Evolutionary conservation across 129 eudicot genomes (phyloP).

Genomic region (Flaveria brownii): DNA sequence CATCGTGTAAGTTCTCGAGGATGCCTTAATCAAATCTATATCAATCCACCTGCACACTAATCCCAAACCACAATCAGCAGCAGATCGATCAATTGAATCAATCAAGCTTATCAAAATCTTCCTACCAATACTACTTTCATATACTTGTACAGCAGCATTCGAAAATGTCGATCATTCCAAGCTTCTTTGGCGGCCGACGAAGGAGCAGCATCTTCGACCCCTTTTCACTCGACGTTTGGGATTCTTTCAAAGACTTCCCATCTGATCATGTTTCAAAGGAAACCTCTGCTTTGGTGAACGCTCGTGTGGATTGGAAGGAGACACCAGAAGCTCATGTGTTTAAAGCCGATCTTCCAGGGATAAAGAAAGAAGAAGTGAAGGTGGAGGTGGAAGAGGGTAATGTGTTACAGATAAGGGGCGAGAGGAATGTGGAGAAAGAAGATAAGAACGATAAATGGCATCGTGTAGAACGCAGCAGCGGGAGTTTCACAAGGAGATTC

Average conservation of each 20-base stretch:
- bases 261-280: not conserved
- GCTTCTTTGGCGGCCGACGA: conserved; percentile 38
- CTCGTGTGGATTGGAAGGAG: conserved; percentile 42
- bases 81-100: too few relatives aligned
- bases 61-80: too few relatives aligned
- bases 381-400: conserved; percentile 42
- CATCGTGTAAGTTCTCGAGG: too few relatives aligned
- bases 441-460: conserved; percentile 44
- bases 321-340: conserved; percentile 41
- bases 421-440: conserved; percentile 49
- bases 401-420: conserved; percentile 42
- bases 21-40: too few relatives aligned
- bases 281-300: conserved; percentile 23
- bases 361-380: conserved; percentile 45
- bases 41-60: too few relatives aligned
- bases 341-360: conserved; percentile 45
- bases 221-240: conserved; percentile 40
- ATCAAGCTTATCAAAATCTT: too few relatives aligned
- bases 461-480: conserved; percentile 27
- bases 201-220: conserved; percentile 31
- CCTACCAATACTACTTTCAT: too few relatives aligned
- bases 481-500: conserved; percentile 47
- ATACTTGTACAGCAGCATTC: not conserved
- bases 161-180: conserved; percentile 45
- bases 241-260: conserved; percentile 35